phyloP scores from a whole-genome alignment of 306 rosid genomes.

The Citrullus mucosospermus region DNA sequence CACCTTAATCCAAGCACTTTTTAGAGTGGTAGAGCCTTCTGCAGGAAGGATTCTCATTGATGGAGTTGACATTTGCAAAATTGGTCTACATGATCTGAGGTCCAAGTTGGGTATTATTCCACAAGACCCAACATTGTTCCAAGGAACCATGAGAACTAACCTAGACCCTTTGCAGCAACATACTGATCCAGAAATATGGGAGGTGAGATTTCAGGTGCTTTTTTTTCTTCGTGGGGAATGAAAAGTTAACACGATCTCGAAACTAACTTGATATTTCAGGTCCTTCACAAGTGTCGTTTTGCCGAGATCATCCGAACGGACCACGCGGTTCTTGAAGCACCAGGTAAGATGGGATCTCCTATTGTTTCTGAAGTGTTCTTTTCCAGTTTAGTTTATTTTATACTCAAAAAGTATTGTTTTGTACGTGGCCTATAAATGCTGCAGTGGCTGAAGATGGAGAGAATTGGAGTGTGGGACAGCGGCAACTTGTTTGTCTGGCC shows the following conservation, averaged over 20 bases:
- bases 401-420: background rate
- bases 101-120: slow-evolving; percentile 67
- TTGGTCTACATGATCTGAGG: slow-evolving; percentile 70
- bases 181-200: slow-evolving; percentile 53
- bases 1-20: slow-evolving; percentile 73
- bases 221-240: background rate
- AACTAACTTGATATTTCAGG: slow-evolving; percentile 31
- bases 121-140: slow-evolving; percentile 63
- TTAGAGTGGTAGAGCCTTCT: slow-evolving; percentile 58
- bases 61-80: slow-evolving; percentile 39
- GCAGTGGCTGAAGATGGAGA: slow-evolving; percentile 89
- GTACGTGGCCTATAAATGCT: background rate
- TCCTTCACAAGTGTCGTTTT: slow-evolving; percentile 57
- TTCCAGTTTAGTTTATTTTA: background rate
- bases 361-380: background rate
- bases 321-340: slow-evolving; percentile 26
- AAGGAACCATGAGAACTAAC: slow-evolving; percentile 59
- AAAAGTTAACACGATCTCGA: background rate
- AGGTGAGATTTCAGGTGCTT: slow-evolving; percentile 29
- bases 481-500: slow-evolving; percentile 92
- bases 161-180: slow-evolving; percentile 60
- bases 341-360: background rate
- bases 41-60: slow-evolving; percentile 49
- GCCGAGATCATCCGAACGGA: slow-evolving; percentile 51
- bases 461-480: slow-evolving; percentile 94